These are phyloP conservation scores for Pythium brassicae DNA, from an alignment of 352 stramenopile species.

Conservation along the genomic window DNA sequence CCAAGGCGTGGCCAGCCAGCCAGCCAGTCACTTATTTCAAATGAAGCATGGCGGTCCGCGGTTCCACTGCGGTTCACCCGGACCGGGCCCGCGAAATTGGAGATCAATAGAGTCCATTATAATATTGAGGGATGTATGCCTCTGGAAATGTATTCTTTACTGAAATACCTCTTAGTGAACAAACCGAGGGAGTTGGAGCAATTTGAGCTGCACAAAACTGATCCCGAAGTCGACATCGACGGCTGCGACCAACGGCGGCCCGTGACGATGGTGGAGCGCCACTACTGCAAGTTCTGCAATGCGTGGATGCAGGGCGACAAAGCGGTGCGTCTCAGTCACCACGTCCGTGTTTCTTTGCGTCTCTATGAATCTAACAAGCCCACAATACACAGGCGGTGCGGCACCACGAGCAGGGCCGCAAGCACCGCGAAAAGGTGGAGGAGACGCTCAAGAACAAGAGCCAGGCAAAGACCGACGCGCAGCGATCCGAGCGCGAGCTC, in stretches of 20 bases:
- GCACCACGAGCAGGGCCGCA: constrained; percentile 73
- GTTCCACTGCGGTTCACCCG: no score
- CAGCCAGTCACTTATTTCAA: constrained; percentile 22
- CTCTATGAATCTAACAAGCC: no score
- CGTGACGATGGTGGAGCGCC: constrained; percentile 52
- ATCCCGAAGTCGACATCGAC: no score
- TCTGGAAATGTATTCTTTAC: no score
- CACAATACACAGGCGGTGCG: constrained; percentile 53
- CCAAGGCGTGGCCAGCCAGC: constrained; percentile 2
- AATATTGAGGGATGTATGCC: no score
- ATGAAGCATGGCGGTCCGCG: background rate
- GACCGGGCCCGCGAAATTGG: no score
- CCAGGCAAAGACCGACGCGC: constrained; percentile 59
- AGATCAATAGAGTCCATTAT: no score
- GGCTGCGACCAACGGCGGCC: background rate
- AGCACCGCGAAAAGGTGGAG: constrained; percentile 75
- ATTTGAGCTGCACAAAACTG: background rate
- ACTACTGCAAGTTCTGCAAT: constrained; percentile 89
- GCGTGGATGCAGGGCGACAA: constrained; percentile 82
- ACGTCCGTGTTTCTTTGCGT: background rate
- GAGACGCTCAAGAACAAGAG: constrained; percentile 69
- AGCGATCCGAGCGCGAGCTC: constrained; percentile 48
- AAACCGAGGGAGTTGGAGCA: background rate
- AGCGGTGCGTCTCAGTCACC: constrained; percentile 26
- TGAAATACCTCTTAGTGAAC: no score